phyloP scores from a whole-genome alignment of 208 protist genomes.

The Trypanosoma mega region DNA sequence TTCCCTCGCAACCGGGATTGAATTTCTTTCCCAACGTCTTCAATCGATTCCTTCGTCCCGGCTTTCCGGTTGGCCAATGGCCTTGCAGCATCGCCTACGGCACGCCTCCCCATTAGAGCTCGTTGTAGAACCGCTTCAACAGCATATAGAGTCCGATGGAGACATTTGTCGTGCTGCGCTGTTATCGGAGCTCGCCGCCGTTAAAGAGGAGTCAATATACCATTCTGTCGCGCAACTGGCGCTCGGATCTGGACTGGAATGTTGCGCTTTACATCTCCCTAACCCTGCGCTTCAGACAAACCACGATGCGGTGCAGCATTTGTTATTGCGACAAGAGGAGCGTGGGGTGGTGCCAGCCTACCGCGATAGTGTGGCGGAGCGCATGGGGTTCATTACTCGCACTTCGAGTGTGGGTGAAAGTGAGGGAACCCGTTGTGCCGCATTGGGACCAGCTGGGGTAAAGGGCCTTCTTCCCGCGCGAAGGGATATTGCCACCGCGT shows the following conservation, averaged over 20 bases:
- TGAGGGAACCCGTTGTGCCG: no score
- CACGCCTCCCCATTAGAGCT: slow-evolving; percentile 43
- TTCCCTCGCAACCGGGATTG: slow-evolving; percentile 33
- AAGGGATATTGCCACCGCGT: slow-evolving; percentile 1
- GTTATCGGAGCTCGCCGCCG: slow-evolving; percentile 6
- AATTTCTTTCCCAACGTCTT: slow-evolving; percentile 17
- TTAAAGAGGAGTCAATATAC: slow-evolving; percentile 8
- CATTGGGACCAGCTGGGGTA: no score
- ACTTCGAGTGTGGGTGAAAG: no score
- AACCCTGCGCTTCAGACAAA: slow-evolving; percentile 39
- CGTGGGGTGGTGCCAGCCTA: not conserved
- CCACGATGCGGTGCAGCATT: slow-evolving; percentile 51
- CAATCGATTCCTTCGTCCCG: slow-evolving; percentile 9
- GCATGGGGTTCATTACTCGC: slow-evolving; percentile 18
- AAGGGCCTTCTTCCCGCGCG: slow-evolving; percentile 9
- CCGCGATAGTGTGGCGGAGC: slow-evolving; percentile 15
- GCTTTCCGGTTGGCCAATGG: slow-evolving; percentile 43
- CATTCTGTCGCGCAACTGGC: slow-evolving; percentile 28
- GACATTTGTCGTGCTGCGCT: slow-evolving; percentile 4
- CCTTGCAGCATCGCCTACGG: slow-evolving; percentile 45
- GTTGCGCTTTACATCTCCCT: slow-evolving; percentile 46
- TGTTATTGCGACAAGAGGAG: slow-evolving; percentile 19
- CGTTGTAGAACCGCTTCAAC: slow-evolving; percentile 48
- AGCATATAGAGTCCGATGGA: not conserved
- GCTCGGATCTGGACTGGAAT: slow-evolving; percentile 67